Conservation (phyloP, 768 basidiomycete species). For the Tephrocybe rancida region DNA sequence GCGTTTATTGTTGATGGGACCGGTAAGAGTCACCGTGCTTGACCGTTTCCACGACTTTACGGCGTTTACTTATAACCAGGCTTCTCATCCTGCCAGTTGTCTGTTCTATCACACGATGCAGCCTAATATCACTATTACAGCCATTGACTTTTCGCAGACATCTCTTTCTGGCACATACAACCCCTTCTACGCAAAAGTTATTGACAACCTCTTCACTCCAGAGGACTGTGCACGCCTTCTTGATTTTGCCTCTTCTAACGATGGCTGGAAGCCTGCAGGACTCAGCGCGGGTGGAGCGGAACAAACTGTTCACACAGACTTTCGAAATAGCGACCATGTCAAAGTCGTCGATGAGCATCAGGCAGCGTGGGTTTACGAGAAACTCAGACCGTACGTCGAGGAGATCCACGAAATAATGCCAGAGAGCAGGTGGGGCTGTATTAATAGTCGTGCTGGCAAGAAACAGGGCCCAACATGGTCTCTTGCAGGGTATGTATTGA, state of each 20-base stretch:
- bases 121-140: not conserved
- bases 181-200: conserved; percentile 41
- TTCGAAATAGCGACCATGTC: conserved; percentile 43
- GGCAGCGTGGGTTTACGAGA: conserved; percentile 35
- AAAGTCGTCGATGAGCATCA: conserved; percentile 35
- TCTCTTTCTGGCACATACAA: conserved; percentile 33
- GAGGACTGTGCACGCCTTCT: conserved; percentile 43
- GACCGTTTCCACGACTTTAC: not conserved
- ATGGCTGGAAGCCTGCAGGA: conserved; percentile 39
- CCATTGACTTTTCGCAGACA: conserved; percentile 41
- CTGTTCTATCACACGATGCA: not conserved
- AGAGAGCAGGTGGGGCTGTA: conserved; percentile 32
- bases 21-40: not conserved
- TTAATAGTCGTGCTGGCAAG: conserved; percentile 26
- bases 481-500: conserved; percentile 34
- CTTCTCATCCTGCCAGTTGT: too few relatives aligned
- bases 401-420: conserved; percentile 36
- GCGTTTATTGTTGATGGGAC: not conserved
- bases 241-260: conserved; percentile 34
- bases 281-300: conserved; percentile 29
- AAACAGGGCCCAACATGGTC: conserved; percentile 33
- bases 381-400: conserved; percentile 37
- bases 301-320: conserved; percentile 35
- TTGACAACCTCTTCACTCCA: conserved; percentile 42
- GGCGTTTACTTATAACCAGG: too few relatives aligned